Percentiles rank a stretch among this genome's conserved stretches.
Conservation (phyloP, 441 rosid species). For the Breynia disticha region DNA sequence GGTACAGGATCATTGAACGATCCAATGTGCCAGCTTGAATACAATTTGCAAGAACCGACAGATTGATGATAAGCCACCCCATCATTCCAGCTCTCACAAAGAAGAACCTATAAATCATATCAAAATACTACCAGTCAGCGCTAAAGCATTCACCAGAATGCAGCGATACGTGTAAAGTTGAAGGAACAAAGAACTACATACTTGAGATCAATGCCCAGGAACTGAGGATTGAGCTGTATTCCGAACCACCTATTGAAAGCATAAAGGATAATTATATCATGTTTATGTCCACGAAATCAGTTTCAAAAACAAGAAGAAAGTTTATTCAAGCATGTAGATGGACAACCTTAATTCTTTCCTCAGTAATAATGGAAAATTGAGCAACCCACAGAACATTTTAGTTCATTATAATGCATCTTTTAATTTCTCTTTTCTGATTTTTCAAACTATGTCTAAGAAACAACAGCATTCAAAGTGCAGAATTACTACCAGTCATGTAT, state of each 20-base stretch:
- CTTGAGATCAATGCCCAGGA: slow-evolving; percentile 79
- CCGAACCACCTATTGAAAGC: slow-evolving; percentile 75
- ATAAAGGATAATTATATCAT: slow-evolving; percentile 10
- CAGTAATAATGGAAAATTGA: too few relatives aligned
- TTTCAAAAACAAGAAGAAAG: background rate
- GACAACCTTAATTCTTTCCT: background rate
- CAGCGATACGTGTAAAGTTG: too few relatives aligned
- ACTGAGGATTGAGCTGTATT: slow-evolving; percentile 78
- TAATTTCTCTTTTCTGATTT: too few relatives aligned
- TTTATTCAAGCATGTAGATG: slow-evolving; percentile 1
- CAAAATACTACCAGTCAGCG: background rate
- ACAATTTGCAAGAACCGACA: slow-evolving; percentile 72
- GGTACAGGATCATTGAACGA: slow-evolving; percentile 77
- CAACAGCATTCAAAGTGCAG: background rate
- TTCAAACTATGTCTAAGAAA: too few relatives aligned
- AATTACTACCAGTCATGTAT: slow-evolving; percentile 62
- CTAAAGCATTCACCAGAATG: too few relatives aligned
- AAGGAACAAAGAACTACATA: slow-evolving; percentile 24
- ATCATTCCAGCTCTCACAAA: slow-evolving; percentile 98
- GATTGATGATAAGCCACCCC: slow-evolving; percentile 91
- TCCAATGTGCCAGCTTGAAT: slow-evolving; percentile 38
- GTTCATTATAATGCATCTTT: too few relatives aligned
- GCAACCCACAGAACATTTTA: too few relatives aligned
- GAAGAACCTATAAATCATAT: slow-evolving; percentile 48
- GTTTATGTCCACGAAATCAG: slow-evolving; percentile 4